phyloP scores from a whole-genome alignment of 1,284 basidiomycete genomes.

The Sutorius eximius region DNA sequence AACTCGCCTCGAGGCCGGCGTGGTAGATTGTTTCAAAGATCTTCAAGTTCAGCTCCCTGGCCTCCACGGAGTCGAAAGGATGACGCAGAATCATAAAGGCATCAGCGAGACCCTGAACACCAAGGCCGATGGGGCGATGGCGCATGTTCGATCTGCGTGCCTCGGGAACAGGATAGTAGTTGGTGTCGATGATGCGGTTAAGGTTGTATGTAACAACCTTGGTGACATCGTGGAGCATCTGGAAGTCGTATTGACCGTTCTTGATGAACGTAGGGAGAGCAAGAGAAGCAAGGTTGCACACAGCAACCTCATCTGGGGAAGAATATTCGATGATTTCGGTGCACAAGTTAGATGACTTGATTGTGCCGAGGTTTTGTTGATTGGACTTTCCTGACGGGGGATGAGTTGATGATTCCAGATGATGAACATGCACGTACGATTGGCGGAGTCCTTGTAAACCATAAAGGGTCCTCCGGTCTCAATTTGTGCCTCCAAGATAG shows the following conservation, averaged over 20 bases:
- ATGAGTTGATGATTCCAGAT: slow-evolving; percentile 2
- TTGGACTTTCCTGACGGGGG: slow-evolving; percentile 80
- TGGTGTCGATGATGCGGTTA: slow-evolving; percentile 92
- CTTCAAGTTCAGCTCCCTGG: slow-evolving; percentile 88
- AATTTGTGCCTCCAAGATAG: slow-evolving; percentile 94
- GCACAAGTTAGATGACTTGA: slow-evolving; percentile 99
- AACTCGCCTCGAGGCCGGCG: slow-evolving; percentile 89
- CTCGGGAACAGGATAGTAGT: slow-evolving; percentile 92
- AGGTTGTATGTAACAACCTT: slow-evolving; percentile 94
- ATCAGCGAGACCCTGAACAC: slow-evolving; percentile 98
- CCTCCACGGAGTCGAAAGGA: slow-evolving; percentile 92
- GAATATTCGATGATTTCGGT: slow-evolving; percentile 99
- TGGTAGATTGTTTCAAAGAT: slow-evolving; percentile 99
- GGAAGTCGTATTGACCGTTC: slow-evolving; percentile 83
- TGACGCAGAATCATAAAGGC: slow-evolving; percentile 97
- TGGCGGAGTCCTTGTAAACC: slow-evolving; percentile 93
- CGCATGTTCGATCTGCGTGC: slow-evolving; percentile 95
- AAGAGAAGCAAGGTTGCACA: slow-evolving; percentile 98
- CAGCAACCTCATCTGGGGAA: slow-evolving; percentile 95
- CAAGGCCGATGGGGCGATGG: slow-evolving; percentile 96
- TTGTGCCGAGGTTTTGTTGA: slow-evolving; percentile 97
- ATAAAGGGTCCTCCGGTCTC: slow-evolving; percentile 99
- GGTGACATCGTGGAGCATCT: slow-evolving; percentile 91
- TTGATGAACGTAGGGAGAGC: slow-evolving; percentile 89
- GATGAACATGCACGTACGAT: slow-evolving; percentile 50